These are phyloP conservation scores for Daldinia sp. DNA, from an alignment of 2,329 filamentous ascomycete species.

Conservation along the genomic window DNA sequence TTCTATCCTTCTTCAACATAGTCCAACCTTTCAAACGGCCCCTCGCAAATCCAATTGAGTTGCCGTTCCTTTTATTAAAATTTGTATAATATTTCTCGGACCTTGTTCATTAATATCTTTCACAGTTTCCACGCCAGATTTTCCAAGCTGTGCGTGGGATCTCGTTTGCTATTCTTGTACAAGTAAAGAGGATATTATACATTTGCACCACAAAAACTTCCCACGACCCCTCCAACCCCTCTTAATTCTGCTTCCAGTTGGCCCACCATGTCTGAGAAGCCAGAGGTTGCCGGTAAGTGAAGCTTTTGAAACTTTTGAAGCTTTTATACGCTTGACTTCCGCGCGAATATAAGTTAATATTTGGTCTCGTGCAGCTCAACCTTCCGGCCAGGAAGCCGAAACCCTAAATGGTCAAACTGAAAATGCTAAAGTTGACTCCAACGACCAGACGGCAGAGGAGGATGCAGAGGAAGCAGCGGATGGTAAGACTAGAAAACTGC, in stretches of 20 bases:
- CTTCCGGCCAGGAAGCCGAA: slow-evolving; percentile 42
- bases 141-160: slow-evolving; percentile 40
- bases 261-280: slow-evolving; percentile 50
- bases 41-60: slow-evolving; percentile 42
- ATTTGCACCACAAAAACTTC: slow-evolving; percentile 34
- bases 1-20: slow-evolving; percentile 28
- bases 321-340: not conserved
- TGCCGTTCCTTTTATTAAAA: slow-evolving; percentile 47
- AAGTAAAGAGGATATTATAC: slow-evolving; percentile 41
- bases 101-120: slow-evolving; percentile 44
- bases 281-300: slow-evolving; percentile 48
- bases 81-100: slow-evolving; percentile 50
- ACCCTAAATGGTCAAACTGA: slow-evolving; percentile 44
- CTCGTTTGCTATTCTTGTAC: slow-evolving; percentile 43
- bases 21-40: slow-evolving; percentile 10
- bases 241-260: slow-evolving; percentile 29
- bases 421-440: slow-evolving; percentile 40
- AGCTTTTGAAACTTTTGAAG: not conserved
- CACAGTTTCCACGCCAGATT: slow-evolving; percentile 36
- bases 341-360: slow-evolving; percentile 25
- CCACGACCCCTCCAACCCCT: slow-evolving; percentile 24
- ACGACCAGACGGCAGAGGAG: slow-evolving; percentile 45
- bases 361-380: slow-evolving; percentile 41
- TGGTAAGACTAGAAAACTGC: slow-evolving; percentile 40
- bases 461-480: slow-evolving; percentile 46